Conservation (phyloP, 176 grass and related monocot genomes). For the Eragrostis nindensis region DNA sequence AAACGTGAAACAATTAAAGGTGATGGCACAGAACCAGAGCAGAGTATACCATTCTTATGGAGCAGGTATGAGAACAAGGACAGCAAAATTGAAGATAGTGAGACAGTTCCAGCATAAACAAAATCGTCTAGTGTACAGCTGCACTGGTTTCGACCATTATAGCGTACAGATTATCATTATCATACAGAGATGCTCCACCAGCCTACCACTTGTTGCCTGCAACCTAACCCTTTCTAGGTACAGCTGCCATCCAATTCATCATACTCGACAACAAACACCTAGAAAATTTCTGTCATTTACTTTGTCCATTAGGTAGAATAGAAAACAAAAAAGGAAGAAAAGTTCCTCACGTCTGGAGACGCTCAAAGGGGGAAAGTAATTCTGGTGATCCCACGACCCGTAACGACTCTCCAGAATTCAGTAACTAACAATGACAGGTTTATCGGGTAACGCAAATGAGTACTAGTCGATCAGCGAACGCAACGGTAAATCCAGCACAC, state of each 20-base stretch:
- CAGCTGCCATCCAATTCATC: slow-evolving; percentile 7
- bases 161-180: neutral
- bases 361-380: neutral
- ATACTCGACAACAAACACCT: neutral
- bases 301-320: neutral
- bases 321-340: too few relatives aligned
- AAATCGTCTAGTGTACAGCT: too few relatives aligned
- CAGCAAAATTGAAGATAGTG: too few relatives aligned
- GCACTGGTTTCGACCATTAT: neutral
- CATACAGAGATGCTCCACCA: neutral
- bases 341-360: neutral
- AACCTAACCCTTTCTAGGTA: neutral
- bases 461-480: too few relatives aligned
- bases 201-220: slow-evolving; percentile 9
- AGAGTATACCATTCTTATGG: neutral
- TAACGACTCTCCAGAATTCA: neutral
- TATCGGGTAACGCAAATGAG: neutral
- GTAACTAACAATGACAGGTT: neutral
- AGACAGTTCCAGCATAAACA: neutral
- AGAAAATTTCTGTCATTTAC: neutral
- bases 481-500: too few relatives aligned
- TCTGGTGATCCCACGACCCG: neutral
- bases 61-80: neutral
- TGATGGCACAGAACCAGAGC: neutral
- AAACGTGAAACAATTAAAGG: neutral